Conservation (phyloP, 768 basidiomycete genomes). For the Termitomyces sp. region DNA sequence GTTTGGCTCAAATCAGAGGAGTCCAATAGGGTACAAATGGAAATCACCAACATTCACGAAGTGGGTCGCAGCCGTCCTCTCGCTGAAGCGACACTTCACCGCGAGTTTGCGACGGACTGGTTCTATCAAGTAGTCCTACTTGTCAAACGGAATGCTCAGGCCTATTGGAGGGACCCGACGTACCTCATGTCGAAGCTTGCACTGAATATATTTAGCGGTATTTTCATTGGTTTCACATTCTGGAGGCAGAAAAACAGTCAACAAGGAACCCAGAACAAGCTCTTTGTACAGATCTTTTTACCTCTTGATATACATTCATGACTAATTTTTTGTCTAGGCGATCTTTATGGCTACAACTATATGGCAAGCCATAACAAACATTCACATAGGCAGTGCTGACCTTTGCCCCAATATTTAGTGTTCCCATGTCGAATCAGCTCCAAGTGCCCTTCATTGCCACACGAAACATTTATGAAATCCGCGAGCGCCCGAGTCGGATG, state of each 20-base stretch:
- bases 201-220: slow-evolving; percentile 50
- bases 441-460: slow-evolving; percentile 58
- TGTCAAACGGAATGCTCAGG: slow-evolving; percentile 38
- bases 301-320: slow-evolving; percentile 6
- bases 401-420: slow-evolving; percentile 22
- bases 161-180: slow-evolving; percentile 56
- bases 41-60: slow-evolving; percentile 45
- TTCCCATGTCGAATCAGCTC: slow-evolving; percentile 59
- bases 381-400: background rate
- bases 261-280: slow-evolving; percentile 62
- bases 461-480: slow-evolving; percentile 61
- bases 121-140: slow-evolving; percentile 42
- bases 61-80: slow-evolving; percentile 42
- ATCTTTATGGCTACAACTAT: slow-evolving; percentile 56
- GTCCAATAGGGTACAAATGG: slow-evolving; percentile 26
- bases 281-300: slow-evolving; percentile 47
- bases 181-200: slow-evolving; percentile 59
- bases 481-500: slow-evolving; percentile 64
- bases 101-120: slow-evolving; percentile 56
- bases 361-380: slow-evolving; percentile 16
- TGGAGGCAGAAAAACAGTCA: slow-evolving; percentile 50
- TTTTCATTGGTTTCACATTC: slow-evolving; percentile 65
- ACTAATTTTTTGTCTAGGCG: slow-evolving; percentile 27
- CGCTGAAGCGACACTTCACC: slow-evolving; percentile 32
- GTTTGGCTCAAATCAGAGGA: slow-evolving; percentile 56